Evolutionary conservation across 2,329 filamentous ascomycete genomes (phyloP), one percentile per base, ranked within the genome.

Genomic region (Aspergillus amoenus): DNA sequence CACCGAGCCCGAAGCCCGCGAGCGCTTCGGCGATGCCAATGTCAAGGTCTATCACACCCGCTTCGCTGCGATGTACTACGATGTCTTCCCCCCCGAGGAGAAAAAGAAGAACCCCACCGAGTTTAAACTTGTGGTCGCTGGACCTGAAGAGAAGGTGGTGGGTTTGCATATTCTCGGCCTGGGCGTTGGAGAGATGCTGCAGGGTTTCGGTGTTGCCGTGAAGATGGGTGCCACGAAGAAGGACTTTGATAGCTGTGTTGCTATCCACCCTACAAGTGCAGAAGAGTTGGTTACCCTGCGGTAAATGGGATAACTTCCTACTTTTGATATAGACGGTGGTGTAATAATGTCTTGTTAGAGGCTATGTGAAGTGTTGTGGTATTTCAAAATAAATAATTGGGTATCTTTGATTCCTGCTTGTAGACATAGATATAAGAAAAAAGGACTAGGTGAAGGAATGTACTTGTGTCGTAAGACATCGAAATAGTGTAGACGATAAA

Each of bases 211-310:
- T 49, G 87, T 91, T 21, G 88, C 88, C 15, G 75, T 91, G 64
- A 90, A 89, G 82, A 91, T 91, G 88, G 88, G 88, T 44, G 88
- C 88, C 34, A 90, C 85, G 54, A 91, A 91, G 84, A 82, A 82
- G 64, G 87, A 90, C 72, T 89, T 91, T 73, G 88, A 91, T 69
- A 87, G 79, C 69, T 88, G 86, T 66, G 86, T 91, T 52, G 88
- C 88, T 57, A 91, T 91, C 65, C 88, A 91, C 75, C 88, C 88
- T 18, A 91, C 88, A 12, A 89, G 86, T 65, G 85, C 88, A 1
- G 88, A 91, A 75, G 88, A 91, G 76, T 70, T 91, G 74, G 88
- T 90, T 49, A 75, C 73, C 22, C 37, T 73, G 61, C 88, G 67
- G 56, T 72, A 68, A 56, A 94, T 45, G 17, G 15, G 11, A 2